Percentiles rank a stretch among this genome's conserved stretches.
Conservation (phyloP, 139 green algal genomes). For the Volvox africanus region DNA sequence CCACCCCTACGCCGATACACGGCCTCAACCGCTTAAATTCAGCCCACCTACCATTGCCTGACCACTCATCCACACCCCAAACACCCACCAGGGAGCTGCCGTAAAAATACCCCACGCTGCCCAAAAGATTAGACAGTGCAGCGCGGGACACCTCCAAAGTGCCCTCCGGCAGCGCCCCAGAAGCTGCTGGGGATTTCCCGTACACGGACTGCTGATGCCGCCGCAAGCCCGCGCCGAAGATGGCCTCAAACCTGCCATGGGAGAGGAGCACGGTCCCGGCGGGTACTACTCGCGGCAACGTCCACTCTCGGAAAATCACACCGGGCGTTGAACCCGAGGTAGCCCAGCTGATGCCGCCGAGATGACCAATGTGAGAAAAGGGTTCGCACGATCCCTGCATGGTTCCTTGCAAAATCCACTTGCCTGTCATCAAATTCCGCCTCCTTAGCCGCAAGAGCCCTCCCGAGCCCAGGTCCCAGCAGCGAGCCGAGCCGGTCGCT, state of each 20-base stretch:
- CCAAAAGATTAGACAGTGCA: slow-evolving; percentile 93
- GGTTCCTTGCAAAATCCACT: not conserved
- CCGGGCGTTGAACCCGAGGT: too few relatives aligned
- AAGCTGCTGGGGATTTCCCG: too few relatives aligned
- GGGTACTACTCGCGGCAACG: too few relatives aligned
- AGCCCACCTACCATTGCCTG: too few relatives aligned
- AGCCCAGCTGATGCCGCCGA: too few relatives aligned
- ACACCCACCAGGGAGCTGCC: slow-evolving; percentile 73
- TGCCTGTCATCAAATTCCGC: slow-evolving; percentile 69
- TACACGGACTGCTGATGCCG: not conserved
- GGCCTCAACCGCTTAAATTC: too few relatives aligned
- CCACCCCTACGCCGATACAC: too few relatives aligned
- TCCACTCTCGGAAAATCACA: too few relatives aligned
- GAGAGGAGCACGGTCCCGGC: too few relatives aligned
- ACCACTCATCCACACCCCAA: not conserved
- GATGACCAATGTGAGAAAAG: too few relatives aligned
- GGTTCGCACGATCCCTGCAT: too few relatives aligned
- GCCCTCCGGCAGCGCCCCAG: not conserved
- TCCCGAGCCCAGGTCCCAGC: slow-evolving; percentile 48
- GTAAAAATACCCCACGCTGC: slow-evolving; percentile 95
- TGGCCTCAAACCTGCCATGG: slow-evolving; percentile 20
- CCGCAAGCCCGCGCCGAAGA: not conserved
- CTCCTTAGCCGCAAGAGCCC: slow-evolving; percentile 47
- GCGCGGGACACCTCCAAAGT: slow-evolving; percentile 65
- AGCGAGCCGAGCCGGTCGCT: not conserved